phyloP scores from a whole-genome alignment of 768 basidiomycete genomes.

The Floccularia luteovirens region DNA sequence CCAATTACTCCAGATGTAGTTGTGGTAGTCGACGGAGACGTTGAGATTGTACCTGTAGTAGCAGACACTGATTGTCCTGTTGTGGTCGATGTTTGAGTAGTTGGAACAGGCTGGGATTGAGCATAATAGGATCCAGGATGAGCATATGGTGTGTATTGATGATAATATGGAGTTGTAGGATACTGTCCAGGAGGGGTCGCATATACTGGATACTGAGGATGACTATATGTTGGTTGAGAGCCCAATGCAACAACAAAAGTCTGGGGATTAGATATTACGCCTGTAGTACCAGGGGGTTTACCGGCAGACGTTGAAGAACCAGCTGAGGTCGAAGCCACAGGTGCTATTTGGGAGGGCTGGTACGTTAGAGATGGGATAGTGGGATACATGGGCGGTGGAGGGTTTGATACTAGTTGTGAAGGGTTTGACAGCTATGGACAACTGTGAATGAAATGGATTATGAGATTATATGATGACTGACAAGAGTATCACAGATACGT shows the following conservation, averaged over 20 bases:
- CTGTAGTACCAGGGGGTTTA: slow-evolving; percentile 20
- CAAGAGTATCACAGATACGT: slow-evolving; percentile 69
- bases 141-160: slow-evolving; percentile 27
- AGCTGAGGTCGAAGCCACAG: slow-evolving; percentile 20
- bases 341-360: slow-evolving; percentile 16
- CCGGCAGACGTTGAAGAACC: slow-evolving; percentile 19
- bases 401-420: slow-evolving; percentile 55
- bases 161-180: slow-evolving; percentile 59
- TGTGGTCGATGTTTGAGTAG: slow-evolving; percentile 8
- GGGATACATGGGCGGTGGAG: slow-evolving; percentile 54
- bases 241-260: slow-evolving; percentile 69
- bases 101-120: slow-evolving; percentile 7
- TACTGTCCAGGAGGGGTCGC: slow-evolving; percentile 33
- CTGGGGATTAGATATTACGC: slow-evolving; percentile 63
- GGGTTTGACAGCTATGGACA: slow-evolving; percentile 61
- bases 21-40: slow-evolving; percentile 10
- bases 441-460: slow-evolving; percentile 8
- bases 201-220: slow-evolving; percentile 37
- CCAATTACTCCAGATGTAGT: slow-evolving; percentile 15
- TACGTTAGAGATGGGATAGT: slow-evolving; percentile 37
- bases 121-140: slow-evolving; percentile 11
- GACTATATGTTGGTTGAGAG: slow-evolving; percentile 34
- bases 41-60: slow-evolving; percentile 10
- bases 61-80: no score
- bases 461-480: slow-evolving; percentile 21